phyloP scores from a whole-genome alignment of 31 red algal genomes.

The Asparagopsis taxiformis region DNA sequence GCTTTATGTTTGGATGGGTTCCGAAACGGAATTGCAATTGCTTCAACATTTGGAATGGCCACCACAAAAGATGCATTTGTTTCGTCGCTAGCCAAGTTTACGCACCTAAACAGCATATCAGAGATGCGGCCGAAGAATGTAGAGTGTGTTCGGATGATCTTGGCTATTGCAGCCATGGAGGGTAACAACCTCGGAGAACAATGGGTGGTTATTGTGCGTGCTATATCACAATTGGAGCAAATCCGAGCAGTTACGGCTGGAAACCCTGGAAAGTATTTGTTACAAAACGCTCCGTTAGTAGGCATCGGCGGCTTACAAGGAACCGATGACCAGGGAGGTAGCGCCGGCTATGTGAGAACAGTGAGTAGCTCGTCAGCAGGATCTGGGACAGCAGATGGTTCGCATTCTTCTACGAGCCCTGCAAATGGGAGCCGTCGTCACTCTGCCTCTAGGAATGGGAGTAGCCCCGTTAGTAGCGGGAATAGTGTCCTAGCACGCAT shows the following conservation, averaged over 20 bases:
- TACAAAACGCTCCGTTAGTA: conserved; percentile 34
- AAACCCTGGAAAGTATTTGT: conserved; percentile 35
- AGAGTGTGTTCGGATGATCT: conserved; percentile 78
- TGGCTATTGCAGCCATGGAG: conserved; percentile 77
- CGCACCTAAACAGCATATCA: conserved; percentile 69
- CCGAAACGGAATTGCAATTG: conserved; percentile 73
- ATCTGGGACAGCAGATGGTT: too few species aligned
- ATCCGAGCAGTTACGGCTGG: conserved; percentile 64
- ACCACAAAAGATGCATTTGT: conserved; percentile 85
- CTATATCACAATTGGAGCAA: conserved; percentile 78
- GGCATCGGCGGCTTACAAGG: neutral
- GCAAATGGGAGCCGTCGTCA: too few species aligned
- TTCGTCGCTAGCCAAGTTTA: conserved; percentile 85
- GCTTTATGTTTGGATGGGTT: conserved; percentile 77
- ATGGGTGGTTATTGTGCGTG: conserved; percentile 77
- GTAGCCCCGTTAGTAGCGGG: conserved; percentile 2
- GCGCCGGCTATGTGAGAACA: neutral
- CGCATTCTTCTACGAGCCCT: too few species aligned
- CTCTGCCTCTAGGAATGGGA: conserved; percentile 3
- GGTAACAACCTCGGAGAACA: conserved; percentile 84
- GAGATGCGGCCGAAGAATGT: conserved; percentile 89
- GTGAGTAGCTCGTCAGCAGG: too few species aligned
- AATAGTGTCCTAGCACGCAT: conserved; percentile 1
- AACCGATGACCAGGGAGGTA: neutral
- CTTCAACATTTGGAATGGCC: conserved; percentile 69